Base-by-base conservation (phyloP, 164 flowering plant species). In the Chimonanthus praecox region DNA sequence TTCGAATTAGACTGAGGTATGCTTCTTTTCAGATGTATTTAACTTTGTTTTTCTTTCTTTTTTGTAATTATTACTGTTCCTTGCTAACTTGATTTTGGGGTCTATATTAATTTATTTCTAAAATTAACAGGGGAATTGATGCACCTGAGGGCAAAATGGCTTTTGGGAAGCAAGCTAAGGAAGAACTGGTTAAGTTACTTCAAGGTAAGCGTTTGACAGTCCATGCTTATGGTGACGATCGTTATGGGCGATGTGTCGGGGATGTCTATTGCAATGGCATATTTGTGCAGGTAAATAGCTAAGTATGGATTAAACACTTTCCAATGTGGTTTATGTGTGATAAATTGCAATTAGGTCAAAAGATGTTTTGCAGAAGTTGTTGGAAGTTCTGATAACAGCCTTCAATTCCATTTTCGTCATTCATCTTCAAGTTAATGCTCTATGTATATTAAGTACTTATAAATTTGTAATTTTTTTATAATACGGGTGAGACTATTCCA, bases 111-210 rank as follows among this genome's bases (percentile, higher is more conserved):
- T 49, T 49, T 5, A 5, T 49, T 49, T 5, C 51, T 49, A 49
- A 49, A 5, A 13, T 33, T 54, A 54, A 54, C 85, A 94, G 97
- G 75, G 98, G 98, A 65, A 92, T 94, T 48, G 98, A 94, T 85
- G 92, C 98, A 60, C 98, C 98, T 8, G 98, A 94, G 83, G 85
- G 85, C 76, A 2, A 79, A 73, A 92, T 92, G 97, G 91, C 96
- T 4, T 94, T 80, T 71, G 98, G 98, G 10, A 78, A 87, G 75
- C 87, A 94, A 68, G 93, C 98, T 3, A 89, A 92, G 74, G 84
- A 87, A 45, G 92, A 86, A 74, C 75, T 94, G 18, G 47, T 58
- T 18, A 87, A 88, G 68, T 69, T 92, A 66, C 84, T 94, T 67
- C 79, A 84, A 65, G 91, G 91, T 7, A 94, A 88, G 75, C 73